Conservation (phyloP, 164 flowering plant genomes). For the Magnolia kwangsiensis region DNA sequence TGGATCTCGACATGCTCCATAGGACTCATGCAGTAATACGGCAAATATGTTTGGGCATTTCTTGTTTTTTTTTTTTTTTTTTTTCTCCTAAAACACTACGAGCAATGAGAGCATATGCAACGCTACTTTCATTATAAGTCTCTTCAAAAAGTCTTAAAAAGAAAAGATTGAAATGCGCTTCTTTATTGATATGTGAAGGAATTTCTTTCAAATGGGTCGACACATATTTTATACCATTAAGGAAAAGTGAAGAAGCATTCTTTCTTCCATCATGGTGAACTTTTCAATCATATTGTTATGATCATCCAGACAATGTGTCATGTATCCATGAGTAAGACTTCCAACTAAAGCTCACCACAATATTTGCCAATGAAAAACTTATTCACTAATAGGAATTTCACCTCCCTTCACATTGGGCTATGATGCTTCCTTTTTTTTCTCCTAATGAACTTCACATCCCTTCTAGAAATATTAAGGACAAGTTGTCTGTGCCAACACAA, state of each 20-base stretch:
- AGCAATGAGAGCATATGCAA: not conserved
- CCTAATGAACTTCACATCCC: not conserved
- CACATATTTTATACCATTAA: not conserved
- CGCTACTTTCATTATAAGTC: not conserved
- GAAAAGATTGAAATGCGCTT: not conserved
- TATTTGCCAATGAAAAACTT: not conserved
- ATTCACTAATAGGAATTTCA: no score
- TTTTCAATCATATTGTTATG: not conserved
- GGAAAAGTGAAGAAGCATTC: not conserved
- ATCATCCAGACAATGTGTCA: not conserved
- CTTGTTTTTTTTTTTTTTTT: not conserved
- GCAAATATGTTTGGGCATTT: not conserved
- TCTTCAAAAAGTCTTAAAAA: not conserved
- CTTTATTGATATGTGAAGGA: no score
- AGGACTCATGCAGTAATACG: not conserved
- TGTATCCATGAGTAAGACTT: not conserved
- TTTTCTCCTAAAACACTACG: not conserved
- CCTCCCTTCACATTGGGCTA: not conserved
- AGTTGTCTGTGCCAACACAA: no score
- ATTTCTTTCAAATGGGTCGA: not conserved
- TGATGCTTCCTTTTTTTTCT: not conserved
- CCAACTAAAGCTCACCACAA: not conserved
- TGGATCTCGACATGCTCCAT: no score
- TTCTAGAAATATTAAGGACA: no score
- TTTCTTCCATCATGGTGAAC: not conserved